Conservation (phyloP, 257 asterid genomes). For the Haberlea rhodopensis region DNA sequence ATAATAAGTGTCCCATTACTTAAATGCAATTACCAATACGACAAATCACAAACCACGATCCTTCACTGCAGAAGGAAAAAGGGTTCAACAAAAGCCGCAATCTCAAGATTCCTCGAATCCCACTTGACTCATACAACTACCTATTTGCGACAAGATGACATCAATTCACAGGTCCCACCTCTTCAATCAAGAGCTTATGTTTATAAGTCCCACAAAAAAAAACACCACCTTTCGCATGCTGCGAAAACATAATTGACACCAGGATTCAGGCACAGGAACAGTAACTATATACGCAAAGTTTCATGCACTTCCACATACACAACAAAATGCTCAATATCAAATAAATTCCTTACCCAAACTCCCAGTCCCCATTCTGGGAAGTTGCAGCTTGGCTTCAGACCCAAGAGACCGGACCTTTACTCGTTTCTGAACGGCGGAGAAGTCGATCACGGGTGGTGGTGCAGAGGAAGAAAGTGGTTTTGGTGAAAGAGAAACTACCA, state of each 20-base stretch:
- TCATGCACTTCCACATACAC: slow-evolving; percentile 25
- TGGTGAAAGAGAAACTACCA: slow-evolving; percentile 60
- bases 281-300: slow-evolving; percentile 25
- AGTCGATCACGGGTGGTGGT: slow-evolving; percentile 87
- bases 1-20: slow-evolving; percentile 6
- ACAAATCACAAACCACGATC: slow-evolving; percentile 10
- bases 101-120: slow-evolving; percentile 37
- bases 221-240: slow-evolving; percentile 15
- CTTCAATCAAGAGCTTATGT: slow-evolving; percentile 31
- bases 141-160: slow-evolving; percentile 42
- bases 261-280: slow-evolving; percentile 13
- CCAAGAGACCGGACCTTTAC: slow-evolving; percentile 61
- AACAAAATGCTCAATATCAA: slow-evolving; percentile 13
- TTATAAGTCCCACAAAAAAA: slow-evolving; percentile 12
- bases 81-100: slow-evolving; percentile 26
- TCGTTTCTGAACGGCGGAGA: slow-evolving; percentile 67
- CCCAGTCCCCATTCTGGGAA: slow-evolving; percentile 46
- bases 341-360: slow-evolving; percentile 38
- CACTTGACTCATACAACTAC: slow-evolving; percentile 28
- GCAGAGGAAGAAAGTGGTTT: slow-evolving; percentile 82
- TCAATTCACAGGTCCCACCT: slow-evolving; percentile 64
- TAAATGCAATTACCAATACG: slow-evolving; percentile 15
- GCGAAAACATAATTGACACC: slow-evolving; percentile 22
- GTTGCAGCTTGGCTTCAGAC: slow-evolving; percentile 41
- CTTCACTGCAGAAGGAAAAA: slow-evolving; percentile 26